phyloP scores from a whole-genome alignment of 257 asterid species.

The Lithospermum erythrorhizon region DNA sequence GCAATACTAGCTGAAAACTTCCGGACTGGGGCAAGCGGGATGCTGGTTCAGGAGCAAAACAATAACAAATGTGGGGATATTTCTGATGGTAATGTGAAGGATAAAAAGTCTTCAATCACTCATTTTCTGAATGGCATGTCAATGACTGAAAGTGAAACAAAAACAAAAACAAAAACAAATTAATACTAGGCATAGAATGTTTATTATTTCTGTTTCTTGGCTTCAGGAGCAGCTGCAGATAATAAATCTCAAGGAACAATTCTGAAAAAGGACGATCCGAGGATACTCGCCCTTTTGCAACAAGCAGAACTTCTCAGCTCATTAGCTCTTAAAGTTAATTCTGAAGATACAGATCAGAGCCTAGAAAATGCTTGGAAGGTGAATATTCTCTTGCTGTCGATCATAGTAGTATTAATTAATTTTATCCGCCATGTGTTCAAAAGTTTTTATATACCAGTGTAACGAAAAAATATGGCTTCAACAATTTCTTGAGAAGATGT shows the following conservation, averaged over 20 bases:
- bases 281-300: conserved; percentile 69
- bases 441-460: no score
- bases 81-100: conserved; percentile 19
- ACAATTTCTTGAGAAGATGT: no score
- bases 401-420: neutral
- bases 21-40: conserved; percentile 24
- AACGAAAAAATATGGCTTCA: no score
- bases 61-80: conserved; percentile 23
- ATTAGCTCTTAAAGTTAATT: conserved; percentile 66
- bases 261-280: conserved; percentile 81
- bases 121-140: neutral
- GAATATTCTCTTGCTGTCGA: neutral
- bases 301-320: conserved; percentile 83
- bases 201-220: conserved; percentile 5
- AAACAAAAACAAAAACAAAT: conserved; percentile 6
- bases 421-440: no score
- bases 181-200: neutral
- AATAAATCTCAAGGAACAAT: conserved; percentile 44
- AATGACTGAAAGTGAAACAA: conserved; percentile 12
- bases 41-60: conserved; percentile 23
- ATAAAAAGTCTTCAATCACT: neutral
- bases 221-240: conserved; percentile 33
- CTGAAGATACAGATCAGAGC: conserved; percentile 65
- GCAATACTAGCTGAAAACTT: conserved; percentile 48
- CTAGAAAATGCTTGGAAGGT: conserved; percentile 88